Evolutionary conservation across 2,329 filamentous ascomycete species (phyloP).

Genomic region (Periconia sp.): DNA sequence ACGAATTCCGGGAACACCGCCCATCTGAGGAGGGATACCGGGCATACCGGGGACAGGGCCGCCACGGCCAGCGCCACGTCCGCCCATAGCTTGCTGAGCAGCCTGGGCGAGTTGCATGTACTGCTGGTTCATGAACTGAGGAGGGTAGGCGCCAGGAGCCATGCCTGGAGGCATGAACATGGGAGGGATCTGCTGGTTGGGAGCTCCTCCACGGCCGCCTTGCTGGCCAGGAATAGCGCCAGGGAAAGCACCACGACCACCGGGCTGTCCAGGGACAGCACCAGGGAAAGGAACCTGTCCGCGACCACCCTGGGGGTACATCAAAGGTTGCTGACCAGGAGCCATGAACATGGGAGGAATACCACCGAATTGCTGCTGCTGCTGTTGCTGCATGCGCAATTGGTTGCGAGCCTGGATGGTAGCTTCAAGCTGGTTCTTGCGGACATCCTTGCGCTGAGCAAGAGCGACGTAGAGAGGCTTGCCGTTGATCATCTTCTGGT

Average conservation of each 20-base stretch:
- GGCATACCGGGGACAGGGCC: constrained; percentile 63
- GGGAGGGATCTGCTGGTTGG: constrained; percentile 77
- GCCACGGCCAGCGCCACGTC: constrained; percentile 65
- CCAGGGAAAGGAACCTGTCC: constrained; percentile 65
- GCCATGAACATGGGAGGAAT: constrained; percentile 85
- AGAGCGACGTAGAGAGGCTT: constrained; percentile 98
- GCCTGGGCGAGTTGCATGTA: constrained; percentile 75
- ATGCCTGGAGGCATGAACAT: constrained; percentile 75
- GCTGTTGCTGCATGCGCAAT: constrained; percentile 96
- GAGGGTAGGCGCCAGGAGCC: constrained; percentile 68
- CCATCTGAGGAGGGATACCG: constrained; percentile 66
- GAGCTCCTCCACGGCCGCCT: constrained; percentile 80
- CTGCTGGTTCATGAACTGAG: constrained; percentile 72
- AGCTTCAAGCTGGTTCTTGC: constrained; percentile 97
- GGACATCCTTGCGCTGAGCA: constrained; percentile 98
- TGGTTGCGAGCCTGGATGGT: constrained; percentile 99
- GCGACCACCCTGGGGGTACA: constrained; percentile 61
- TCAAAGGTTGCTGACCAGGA: constrained; percentile 71
- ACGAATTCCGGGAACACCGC: constrained; percentile 44
- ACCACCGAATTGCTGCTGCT: constrained; percentile 58
- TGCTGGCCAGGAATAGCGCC: constrained; percentile 79
- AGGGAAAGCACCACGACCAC: constrained; percentile 81
- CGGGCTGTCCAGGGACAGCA: constrained; percentile 69
- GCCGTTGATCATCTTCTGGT: constrained; percentile 96
- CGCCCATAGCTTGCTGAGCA: constrained; percentile 59